These are phyloP conservation scores for Arbutus unedo DNA, from an alignment of 148 eudicot species.

Conservation along the genomic window DNA sequence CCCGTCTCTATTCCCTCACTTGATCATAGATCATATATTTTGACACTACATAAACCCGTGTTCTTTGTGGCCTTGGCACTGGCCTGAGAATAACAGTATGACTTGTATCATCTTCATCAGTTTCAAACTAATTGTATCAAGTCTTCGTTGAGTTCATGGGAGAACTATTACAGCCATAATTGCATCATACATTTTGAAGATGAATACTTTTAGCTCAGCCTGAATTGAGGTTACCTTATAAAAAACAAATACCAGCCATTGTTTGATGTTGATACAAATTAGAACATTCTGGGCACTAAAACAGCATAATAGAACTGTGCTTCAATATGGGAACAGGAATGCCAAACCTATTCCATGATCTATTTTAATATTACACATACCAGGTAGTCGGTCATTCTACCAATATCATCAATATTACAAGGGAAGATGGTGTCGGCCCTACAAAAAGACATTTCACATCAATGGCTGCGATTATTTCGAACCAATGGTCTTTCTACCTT, in stretches of 20 bases:
- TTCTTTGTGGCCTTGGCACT: neutral
- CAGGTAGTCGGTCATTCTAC: no score
- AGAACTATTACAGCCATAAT: neutral
- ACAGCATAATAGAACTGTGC: neutral
- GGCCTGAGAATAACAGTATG: neutral
- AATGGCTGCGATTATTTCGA: no score
- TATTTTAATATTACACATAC: no score
- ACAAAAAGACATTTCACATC: no score
- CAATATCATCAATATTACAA: no score
- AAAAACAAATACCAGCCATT: no score
- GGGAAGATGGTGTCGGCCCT: no score
- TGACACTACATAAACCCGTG: neutral
- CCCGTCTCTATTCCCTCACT: neutral
- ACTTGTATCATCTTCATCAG: neutral
- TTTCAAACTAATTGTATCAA: neutral
- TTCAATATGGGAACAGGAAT: neutral
- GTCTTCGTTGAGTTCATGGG: neutral
- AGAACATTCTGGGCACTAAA: neutral
- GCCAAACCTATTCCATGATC: neutral
- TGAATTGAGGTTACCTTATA: neutral
- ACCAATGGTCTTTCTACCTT: no score
- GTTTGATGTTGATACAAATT: no score
- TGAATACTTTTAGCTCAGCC: neutral
- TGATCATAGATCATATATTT: neutral
- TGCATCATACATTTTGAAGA: neutral